These are phyloP conservation scores for Cornus florida DNA, from an alignment of 148 eudicot genomes.

Conservation along the genomic window DNA sequence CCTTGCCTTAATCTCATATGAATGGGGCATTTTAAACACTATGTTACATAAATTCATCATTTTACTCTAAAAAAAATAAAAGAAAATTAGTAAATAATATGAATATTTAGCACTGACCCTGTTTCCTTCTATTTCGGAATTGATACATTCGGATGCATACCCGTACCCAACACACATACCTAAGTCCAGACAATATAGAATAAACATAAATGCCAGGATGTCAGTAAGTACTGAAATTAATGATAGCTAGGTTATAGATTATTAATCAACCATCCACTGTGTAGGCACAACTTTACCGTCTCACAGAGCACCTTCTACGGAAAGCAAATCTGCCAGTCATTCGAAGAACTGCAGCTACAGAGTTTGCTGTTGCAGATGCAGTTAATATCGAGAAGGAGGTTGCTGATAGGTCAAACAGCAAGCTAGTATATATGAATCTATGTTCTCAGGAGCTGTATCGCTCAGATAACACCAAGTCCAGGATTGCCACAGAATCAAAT, in stretches of 20 bases:
- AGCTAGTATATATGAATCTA: conserved; percentile 77
- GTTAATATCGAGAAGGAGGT: conserved; percentile 83
- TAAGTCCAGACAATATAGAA: background rate
- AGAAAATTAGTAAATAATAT: background rate
- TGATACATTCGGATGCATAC: background rate
- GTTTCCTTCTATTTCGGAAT: background rate
- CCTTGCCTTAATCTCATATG: no score
- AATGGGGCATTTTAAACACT: no score
- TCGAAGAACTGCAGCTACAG: conserved; percentile 73
- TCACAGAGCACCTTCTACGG: conserved; percentile 83
- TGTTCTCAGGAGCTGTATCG: conserved; percentile 76
- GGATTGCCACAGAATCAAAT: conserved; percentile 29
- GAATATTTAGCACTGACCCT: background rate
- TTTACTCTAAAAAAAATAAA: background rate
- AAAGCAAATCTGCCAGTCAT: conserved; percentile 67
- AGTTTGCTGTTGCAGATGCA: conserved; percentile 94
- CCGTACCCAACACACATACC: background rate
- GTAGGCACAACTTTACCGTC: conserved; percentile 90
- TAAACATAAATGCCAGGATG: background rate
- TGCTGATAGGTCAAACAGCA: conserved; percentile 82
- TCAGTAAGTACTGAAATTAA: background rate
- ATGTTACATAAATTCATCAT: no score
- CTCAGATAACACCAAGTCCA: conserved; percentile 24
- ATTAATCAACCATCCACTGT: conserved; percentile 21
- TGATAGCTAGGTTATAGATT: background rate